Evolutionary conservation across 176 grass and related monocot genomes (phyloP).

Genomic region (Oryza meyeriana): DNA sequence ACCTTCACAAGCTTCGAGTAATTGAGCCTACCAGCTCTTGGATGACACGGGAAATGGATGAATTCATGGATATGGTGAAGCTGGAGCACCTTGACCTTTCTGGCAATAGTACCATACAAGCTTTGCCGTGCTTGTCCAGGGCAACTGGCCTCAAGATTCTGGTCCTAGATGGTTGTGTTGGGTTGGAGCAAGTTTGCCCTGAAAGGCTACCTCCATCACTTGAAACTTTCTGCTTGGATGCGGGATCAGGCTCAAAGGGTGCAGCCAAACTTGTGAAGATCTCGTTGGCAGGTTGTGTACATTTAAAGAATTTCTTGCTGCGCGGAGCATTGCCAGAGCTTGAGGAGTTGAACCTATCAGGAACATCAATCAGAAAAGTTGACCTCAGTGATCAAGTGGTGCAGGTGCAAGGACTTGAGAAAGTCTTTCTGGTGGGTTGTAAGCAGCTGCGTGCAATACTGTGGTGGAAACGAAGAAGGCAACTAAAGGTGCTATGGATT

Average conservation of each 20-base stretch:
- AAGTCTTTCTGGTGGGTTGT: neutral
- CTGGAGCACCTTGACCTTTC: neutral
- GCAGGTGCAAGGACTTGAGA: neutral
- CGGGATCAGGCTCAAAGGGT: neutral
- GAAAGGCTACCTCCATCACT: neutral
- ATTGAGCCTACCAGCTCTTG: neutral
- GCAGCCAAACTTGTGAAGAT: neutral
- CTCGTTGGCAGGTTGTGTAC: neutral
- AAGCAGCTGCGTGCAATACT: neutral
- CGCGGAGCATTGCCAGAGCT: neutral
- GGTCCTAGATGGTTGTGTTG: neutral
- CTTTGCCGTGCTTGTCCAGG: neutral
- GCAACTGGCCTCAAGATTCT: neutral
- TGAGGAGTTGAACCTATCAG: neutral
- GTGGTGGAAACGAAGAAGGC: neutral
- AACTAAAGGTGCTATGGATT: neutral
- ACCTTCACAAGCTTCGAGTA: slow-evolving; percentile 11
- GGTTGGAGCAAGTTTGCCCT: neutral
- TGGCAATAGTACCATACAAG: neutral
- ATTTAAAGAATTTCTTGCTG: neutral
- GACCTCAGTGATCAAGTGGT: neutral
- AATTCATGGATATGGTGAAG: neutral
- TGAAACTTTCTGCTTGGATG: neutral
- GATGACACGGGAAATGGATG: neutral
- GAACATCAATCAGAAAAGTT: neutral